These are phyloP conservation scores for Amanita phalloides DNA, from an alignment of 768 basidiomycete genomes.

Conservation along the genomic window DNA sequence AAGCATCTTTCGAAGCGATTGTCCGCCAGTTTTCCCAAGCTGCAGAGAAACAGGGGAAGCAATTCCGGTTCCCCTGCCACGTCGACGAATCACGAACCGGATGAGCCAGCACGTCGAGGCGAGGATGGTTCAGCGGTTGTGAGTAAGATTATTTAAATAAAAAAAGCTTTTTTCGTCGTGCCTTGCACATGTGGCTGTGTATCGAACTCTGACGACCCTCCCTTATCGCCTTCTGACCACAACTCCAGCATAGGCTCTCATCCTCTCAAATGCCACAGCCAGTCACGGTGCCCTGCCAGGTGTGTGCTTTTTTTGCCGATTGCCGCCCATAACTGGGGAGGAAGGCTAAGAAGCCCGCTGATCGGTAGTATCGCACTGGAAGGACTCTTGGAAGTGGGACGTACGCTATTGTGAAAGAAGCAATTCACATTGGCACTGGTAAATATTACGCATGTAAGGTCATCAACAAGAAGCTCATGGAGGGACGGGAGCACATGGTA, in stretches of 20 bases:
- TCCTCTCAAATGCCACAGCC: conserved; percentile 9
- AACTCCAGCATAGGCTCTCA: background rate
- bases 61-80: too few relatives aligned
- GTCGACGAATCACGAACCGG: background rate
- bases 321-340: conserved; percentile 6
- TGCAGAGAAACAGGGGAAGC: background rate
- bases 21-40: background rate
- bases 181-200: conserved; percentile 5
- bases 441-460: conserved; percentile 99
- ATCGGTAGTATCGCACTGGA: conserved; percentile 69
- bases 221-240: background rate
- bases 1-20: background rate
- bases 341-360: background rate
- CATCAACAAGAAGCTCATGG: conserved; percentile 99
- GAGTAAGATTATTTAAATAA: background rate
- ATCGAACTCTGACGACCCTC: background rate
- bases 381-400: conserved; percentile 86
- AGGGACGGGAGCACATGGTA: conserved; percentile 96
- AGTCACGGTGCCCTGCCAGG: conserved; percentile 38
- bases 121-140: background rate
- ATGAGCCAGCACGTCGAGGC: background rate
- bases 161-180: background rate
- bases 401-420: conserved; percentile 93
- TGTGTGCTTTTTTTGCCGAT: conserved; percentile 13
- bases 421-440: conserved; percentile 82